Base-by-base conservation (phyloP, 1,139 yeast species). In the Saccharomyces pastorianus region DNA sequence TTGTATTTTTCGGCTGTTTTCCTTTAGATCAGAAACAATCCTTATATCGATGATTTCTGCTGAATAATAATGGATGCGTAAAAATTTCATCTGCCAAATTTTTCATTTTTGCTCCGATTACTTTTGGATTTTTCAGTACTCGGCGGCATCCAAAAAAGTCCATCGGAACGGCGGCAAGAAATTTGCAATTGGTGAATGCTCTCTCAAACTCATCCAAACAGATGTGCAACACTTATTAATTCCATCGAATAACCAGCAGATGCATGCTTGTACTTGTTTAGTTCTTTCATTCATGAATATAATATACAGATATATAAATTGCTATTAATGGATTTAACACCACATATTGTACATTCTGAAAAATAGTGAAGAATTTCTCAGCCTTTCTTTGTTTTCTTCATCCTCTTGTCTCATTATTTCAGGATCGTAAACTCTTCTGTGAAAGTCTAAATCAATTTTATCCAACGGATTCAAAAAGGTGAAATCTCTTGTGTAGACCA, bases 391-490 rank as follows among this genome's bases (percentile, higher is more conserved):
- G 61, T 80, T 81, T 64, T 77, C 82, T 47, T 71, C 74, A 51
- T 77, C 73, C 65, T 81, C 85, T 59, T 75, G 81, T 60, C 68
- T 73, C 55, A 81, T 64, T 57, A 73, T 70, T 53, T 80, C 85
- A 58, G 77, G 69, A 63, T 82, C 85, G 60, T 78, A 72, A 53
- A 79, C 78, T 61, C 83, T 76, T 67, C 84, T 75, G 50, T 84
- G 84, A 53, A 76, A 72, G 56, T 76, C 78, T 47, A 83, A 66
- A 62, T 83, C 86, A 59, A 82, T 74, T 54, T 75, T 72, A 53
- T 71, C 71, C 52, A 79, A 72, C 48, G 77, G 77, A 55, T 71
- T 72, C 53, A 65, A 67, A 6, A 78, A 61, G 49, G 70, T 73
- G 69, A 75, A 74, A 59, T 78, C 76, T 55, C 73, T 75, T n/a